A percentile compares a stretch with the other conserved stretches of the same genome.
These are phyloP conservation scores for Physcomitrium patens DNA, from an alignment of 225 moss, liverwort and hornwort genomes.

Conservation along the genomic window DNA sequence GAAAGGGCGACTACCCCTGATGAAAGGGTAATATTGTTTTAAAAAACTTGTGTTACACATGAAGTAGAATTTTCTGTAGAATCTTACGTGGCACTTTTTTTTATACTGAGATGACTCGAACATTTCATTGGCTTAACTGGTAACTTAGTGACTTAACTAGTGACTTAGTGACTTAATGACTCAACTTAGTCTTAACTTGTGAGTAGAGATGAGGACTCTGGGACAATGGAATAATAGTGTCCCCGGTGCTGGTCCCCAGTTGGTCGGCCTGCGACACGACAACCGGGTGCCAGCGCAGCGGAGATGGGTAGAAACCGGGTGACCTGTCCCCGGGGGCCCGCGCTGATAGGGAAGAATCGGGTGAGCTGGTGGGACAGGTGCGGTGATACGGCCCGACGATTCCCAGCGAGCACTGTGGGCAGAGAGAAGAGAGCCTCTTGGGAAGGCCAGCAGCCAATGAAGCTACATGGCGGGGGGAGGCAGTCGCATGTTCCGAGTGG, in stretches of 20 bases:
- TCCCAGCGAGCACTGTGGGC: background rate
- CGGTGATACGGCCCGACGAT: background rate
- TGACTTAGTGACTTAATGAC: too few relatives aligned
- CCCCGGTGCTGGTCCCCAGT: slow-evolving; percentile 19
- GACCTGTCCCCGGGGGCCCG: slow-evolving; percentile 23
- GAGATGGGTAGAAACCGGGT: background rate
- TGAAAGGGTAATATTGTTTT: too few relatives aligned
- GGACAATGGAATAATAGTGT: too few relatives aligned
- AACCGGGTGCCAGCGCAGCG: background rate
- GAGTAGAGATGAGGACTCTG: too few relatives aligned
- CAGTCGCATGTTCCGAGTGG: slow-evolving; percentile 13
- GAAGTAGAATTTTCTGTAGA: too few relatives aligned
- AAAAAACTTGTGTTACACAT: too few relatives aligned
- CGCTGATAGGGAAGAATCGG: slow-evolving; percentile 34
- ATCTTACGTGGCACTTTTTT: too few relatives aligned
- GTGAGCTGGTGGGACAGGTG: background rate
- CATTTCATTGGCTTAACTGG: too few relatives aligned
- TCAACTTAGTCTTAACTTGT: too few relatives aligned
- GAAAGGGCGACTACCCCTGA: too few relatives aligned
- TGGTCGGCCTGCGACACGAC: slow-evolving; percentile 16
- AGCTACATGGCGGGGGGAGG: slow-evolving; percentile 27
- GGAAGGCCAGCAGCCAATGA: slow-evolving; percentile 36
- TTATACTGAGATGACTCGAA: too few relatives aligned
- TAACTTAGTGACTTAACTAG: too few relatives aligned
- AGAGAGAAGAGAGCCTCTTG: slow-evolving; percentile 30